Conservation (phyloP, 1,284 basidiomycete species). For the Phenoliferia sp. region DNA sequence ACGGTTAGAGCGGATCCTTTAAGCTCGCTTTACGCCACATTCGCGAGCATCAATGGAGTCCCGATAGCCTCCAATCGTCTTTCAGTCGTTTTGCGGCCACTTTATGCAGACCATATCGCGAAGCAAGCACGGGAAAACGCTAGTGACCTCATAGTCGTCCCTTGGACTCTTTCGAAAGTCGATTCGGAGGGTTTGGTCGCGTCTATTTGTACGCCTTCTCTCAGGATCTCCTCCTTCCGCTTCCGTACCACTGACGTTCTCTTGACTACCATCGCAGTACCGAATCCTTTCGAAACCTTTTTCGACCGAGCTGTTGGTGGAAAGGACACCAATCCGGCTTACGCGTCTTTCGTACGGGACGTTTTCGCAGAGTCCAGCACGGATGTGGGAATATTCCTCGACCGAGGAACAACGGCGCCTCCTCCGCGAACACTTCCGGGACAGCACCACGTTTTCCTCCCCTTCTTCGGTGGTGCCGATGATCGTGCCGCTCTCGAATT, state of each 20-base stretch:
- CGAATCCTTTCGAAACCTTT: constrained; percentile 58
- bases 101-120: background rate
- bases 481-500: constrained; percentile 77
- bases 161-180: background rate
- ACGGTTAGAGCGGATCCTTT: constrained; percentile 46
- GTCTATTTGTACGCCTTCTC: background rate
- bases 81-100: background rate
- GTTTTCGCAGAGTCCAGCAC: constrained; percentile 59
- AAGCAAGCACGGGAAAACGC: background rate
- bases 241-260: background rate
- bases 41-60: background rate
- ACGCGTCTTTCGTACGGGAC: constrained; percentile 63
- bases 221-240: background rate
- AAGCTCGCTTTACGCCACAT: background rate
- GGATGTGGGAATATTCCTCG: constrained; percentile 70
- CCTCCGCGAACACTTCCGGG: constrained; percentile 31
- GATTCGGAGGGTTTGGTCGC: background rate
- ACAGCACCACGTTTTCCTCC: constrained; percentile 64
- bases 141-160: background rate
- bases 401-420: constrained; percentile 48
- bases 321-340: constrained; percentile 32
- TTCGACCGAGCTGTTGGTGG: constrained; percentile 43
- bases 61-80: background rate
- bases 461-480: constrained; percentile 89
- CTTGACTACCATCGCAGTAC: background rate